phyloP scores from a whole-genome alignment of 2,329 filamentous ascomycete species.

The Hypoxylon sp. region DNA sequence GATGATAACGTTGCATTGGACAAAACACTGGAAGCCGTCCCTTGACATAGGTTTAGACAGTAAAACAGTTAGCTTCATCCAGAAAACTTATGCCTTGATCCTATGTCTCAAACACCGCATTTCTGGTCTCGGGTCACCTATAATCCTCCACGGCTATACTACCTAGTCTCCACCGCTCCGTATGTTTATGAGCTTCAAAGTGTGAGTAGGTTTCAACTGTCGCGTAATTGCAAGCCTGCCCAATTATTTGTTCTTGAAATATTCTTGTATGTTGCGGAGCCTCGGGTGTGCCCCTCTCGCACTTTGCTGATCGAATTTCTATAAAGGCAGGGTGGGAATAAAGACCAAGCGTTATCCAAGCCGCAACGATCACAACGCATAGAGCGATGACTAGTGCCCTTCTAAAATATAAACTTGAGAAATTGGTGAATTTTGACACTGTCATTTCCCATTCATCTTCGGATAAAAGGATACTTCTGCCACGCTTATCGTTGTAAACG shows the following conservation, averaged over 20 bases:
- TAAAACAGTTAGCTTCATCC: neutral
- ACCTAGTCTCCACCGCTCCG: neutral
- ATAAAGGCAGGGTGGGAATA: too few relatives aligned
- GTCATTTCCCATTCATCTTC: too few relatives aligned
- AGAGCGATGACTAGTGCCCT: too few relatives aligned
- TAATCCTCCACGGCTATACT: neutral
- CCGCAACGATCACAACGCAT: too few relatives aligned
- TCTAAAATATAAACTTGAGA: too few relatives aligned
- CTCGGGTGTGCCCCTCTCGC: neutral
- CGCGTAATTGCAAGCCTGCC: neutral
- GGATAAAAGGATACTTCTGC: neutral
- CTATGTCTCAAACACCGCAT: neutral
- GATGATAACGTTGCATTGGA: slow-evolving; percentile 5
- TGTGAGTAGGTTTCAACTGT: neutral
- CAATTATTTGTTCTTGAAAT: neutral
- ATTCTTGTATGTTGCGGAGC: neutral
- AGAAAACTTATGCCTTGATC: neutral
- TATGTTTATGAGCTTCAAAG: neutral
- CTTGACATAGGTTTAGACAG: slow-evolving; percentile 3
- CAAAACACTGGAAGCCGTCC: slow-evolving; percentile 6
- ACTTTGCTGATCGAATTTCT: neutral
- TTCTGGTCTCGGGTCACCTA: neutral
- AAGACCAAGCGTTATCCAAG: too few relatives aligned
- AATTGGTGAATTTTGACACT: too few relatives aligned
- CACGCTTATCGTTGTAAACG: neutral